Evolutionary conservation across 805 yeast genomes (phyloP).

Genomic region (Maudiozyma saulgeensis): DNA sequence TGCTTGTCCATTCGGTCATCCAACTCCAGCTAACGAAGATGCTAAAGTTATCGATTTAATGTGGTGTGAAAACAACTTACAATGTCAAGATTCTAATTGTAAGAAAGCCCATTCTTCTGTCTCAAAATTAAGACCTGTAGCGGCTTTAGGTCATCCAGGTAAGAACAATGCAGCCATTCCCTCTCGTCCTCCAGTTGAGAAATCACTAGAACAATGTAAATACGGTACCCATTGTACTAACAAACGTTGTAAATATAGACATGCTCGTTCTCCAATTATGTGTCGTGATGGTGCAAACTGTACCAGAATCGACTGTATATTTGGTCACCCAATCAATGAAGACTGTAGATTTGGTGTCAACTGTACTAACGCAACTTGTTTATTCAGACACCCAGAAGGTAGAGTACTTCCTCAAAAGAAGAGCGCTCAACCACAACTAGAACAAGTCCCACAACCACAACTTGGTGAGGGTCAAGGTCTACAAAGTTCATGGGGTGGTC

Average conservation of each 20-base stretch:
- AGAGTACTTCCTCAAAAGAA: conserved; percentile 32
- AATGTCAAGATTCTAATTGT: conserved; percentile 55
- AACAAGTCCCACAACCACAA: background rate
- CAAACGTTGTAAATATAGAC: conserved; percentile 71
- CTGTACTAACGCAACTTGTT: conserved; percentile 65
- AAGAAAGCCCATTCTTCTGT: conserved; percentile 79
- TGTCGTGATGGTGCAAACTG: conserved; percentile 81
- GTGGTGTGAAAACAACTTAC: conserved; percentile 69
- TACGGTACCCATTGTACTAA: conserved; percentile 71
- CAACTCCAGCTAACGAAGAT: conserved; percentile 73
- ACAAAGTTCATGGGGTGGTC: conserved; percentile 3
- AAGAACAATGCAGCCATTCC: conserved; percentile 6
- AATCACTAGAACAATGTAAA: conserved; percentile 71
- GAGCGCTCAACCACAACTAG: conserved; percentile 18
- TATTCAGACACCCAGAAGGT: conserved; percentile 77
- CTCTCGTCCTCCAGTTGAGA: conserved; percentile 31
- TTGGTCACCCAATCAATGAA: conserved; percentile 72
- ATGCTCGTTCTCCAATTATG: conserved; percentile 60
- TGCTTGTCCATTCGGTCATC: conserved; percentile 82
- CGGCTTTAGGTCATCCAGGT: conserved; percentile 22
- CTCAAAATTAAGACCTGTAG: conserved; percentile 34
- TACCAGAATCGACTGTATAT: conserved; percentile 69
- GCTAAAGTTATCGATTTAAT: conserved; percentile 58
- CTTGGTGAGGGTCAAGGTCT: conserved; percentile 1
- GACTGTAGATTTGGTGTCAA: conserved; percentile 71